phyloP scores from a whole-genome alignment of 805 yeast species.

The Candida suzukii region DNA sequence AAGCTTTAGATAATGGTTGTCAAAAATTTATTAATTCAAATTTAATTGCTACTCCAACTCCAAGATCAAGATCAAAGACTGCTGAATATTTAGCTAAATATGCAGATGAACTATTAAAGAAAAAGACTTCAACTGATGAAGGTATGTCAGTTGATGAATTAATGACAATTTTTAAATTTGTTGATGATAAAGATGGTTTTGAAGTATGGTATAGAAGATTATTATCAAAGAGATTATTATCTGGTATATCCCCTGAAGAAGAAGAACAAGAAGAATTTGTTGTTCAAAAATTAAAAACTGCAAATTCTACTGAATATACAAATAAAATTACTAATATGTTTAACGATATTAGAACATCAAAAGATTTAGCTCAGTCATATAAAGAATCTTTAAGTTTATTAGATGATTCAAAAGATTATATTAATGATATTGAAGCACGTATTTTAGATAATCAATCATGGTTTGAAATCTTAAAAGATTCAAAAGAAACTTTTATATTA shows the following conservation, averaged over 20 bases:
- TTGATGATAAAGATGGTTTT: conserved; percentile 92
- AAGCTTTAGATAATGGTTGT: conserved; percentile 87
- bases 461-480: conserved; percentile 22
- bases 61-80: conserved; percentile 63
- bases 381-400: conserved; percentile 16
- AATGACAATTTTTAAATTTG: conserved; percentile 78
- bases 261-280: conserved; percentile 81
- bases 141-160: conserved; percentile 72
- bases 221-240: conserved; percentile 80
- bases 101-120: conserved; percentile 75
- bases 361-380: conserved; percentile 51
- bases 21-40: conserved; percentile 77
- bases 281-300: conserved; percentile 80
- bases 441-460: conserved; percentile 25
- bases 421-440: conserved; percentile 25
- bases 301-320: conserved; percentile 88
- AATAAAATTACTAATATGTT: conserved; percentile 94
- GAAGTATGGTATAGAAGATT: conserved; percentile 87
- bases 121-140: conserved; percentile 52
- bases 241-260: conserved; percentile 74
- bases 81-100: conserved; percentile 90
- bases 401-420: conserved; percentile 11
- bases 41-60: conserved; percentile 63
- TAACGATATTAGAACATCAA: conserved; percentile 82
- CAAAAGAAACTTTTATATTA: conserved; percentile 41